Evolutionary conservation across 208 protist species (phyloP), one percentile per base, ranked within the genome.

Genomic region (Wallacemonas collosoma): DNA sequence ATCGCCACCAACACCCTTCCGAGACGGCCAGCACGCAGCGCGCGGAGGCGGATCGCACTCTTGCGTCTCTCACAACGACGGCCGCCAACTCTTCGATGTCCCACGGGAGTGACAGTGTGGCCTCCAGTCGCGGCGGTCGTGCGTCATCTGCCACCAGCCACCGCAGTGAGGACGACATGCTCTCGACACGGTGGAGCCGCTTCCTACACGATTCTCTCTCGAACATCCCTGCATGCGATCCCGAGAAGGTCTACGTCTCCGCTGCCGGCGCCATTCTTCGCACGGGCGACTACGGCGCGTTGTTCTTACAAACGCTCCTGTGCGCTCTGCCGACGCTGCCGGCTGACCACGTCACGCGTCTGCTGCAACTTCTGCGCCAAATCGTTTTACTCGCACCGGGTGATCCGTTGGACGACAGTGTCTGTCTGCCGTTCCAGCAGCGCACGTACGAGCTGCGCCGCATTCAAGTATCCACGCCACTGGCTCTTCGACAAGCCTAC

Each of bases 351-450:
- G 50, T 71, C 1, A 62, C 72, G 26, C 65, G 48, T 45, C 62
- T 75, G 44, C 68, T 88, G 36, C 78, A 76, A 26, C 50, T 91
- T 39, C 65, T 86, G 15, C 83, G 86, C 36, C 81, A 88, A 68
- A 15, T 83, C 41, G 73, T 86, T 38, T 40, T 73, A 45, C 75
- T 91, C 40, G 65, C 57, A 17, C 68, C 72, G 44, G 73, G 73
- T 66, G 73, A 76, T 43, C 67, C 69, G 5, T 72, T 60, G 36
- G 86, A 91, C 58, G 77, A 91, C 78, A 79, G 78, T 65, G 72
- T 71, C 17, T 60, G 81, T 54, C 69, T 83, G n/a, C 71, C 72
- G 1, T 62, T 80, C 39, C 55, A 60, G 14, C 35, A 74, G 41
- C 48, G 73, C 55, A 75, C 72, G 55, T 56, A 60, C 9, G 79